Evolutionary conservation across 257 asterid genomes (phyloP).

Genomic region (Rhazya stricta): DNA sequence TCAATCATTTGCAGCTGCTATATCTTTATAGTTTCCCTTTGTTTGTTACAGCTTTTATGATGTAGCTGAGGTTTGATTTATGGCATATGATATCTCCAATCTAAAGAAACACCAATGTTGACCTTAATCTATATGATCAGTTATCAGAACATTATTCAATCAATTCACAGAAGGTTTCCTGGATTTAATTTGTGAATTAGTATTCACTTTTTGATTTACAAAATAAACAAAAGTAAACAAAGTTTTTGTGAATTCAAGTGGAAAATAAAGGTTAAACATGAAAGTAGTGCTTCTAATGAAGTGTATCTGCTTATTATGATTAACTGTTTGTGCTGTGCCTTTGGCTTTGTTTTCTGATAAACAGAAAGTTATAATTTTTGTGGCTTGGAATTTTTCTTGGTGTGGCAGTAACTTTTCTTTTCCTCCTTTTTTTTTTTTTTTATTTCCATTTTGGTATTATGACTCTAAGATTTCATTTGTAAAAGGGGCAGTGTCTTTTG

Average conservation of each 20-base stretch:
- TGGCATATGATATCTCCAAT: background rate
- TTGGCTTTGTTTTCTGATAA: background rate
- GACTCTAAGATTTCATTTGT: background rate
- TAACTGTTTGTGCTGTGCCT: background rate
- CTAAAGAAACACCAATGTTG: background rate
- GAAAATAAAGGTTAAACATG: background rate
- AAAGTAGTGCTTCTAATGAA: background rate
- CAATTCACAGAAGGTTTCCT: background rate
- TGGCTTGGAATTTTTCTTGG: background rate
- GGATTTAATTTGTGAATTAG: background rate
- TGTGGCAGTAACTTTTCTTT: background rate
- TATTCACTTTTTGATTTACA: background rate
- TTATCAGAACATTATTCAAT: background rate
- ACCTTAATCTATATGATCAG: background rate
- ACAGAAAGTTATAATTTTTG: background rate
- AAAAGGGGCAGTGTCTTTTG: background rate
- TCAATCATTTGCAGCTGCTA: background rate
- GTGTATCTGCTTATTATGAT: too few relatives aligned
- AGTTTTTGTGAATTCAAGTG: background rate
- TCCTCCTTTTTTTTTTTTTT: too few relatives aligned
- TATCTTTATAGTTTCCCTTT: background rate
- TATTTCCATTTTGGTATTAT: too few relatives aligned
- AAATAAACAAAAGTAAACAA: background rate
- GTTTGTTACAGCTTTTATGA: background rate
- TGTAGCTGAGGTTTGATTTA: background rate